These are phyloP conservation scores for Rubia occidens DNA, from an alignment of 305 asterid species.

Conservation along the genomic window DNA sequence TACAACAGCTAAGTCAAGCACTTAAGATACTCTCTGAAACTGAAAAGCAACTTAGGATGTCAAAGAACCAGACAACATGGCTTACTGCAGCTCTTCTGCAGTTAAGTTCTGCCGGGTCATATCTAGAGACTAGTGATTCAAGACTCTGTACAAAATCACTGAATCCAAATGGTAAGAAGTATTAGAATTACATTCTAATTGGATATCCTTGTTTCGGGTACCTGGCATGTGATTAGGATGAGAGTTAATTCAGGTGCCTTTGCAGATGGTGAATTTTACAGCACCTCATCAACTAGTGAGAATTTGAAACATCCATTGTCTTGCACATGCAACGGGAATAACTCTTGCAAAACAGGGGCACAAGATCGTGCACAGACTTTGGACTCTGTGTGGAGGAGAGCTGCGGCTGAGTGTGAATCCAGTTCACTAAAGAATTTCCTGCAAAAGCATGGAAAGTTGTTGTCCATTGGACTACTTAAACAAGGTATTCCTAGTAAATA, in stretches of 20 bases:
- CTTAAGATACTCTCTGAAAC: constrained; percentile 67
- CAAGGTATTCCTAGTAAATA: constrained; percentile 36
- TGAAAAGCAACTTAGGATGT: constrained; percentile 63
- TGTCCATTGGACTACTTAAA: constrained; percentile 38
- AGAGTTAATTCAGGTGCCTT: constrained; percentile 12
- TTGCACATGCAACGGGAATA: constrained; percentile 33
- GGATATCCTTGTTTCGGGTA: not conserved
- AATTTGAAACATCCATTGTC: constrained; percentile 45
- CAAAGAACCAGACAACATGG: constrained; percentile 83
- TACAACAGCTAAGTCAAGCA: constrained; percentile 61
- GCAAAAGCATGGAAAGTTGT: constrained; percentile 53
- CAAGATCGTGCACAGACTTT: constrained; percentile 36
- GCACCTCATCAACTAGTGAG: constrained; percentile 62
- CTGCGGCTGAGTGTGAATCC: constrained; percentile 43
- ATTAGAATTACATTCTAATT: not conserved
- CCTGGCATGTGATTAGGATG: constrained; percentile 8
- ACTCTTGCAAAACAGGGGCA: constrained; percentile 25
- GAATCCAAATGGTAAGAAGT: constrained; percentile 48
- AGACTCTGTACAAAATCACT: constrained; percentile 36
- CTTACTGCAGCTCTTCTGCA: constrained; percentile 81
- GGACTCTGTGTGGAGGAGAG: constrained; percentile 55
- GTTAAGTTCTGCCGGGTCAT: constrained; percentile 44
- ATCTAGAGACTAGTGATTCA: constrained; percentile 32
- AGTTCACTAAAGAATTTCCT: constrained; percentile 50
- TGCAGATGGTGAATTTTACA: constrained; percentile 54